Conservation (phyloP, 192 early-diverging fungal genomes). For the Coemansia sp. region DNA sequence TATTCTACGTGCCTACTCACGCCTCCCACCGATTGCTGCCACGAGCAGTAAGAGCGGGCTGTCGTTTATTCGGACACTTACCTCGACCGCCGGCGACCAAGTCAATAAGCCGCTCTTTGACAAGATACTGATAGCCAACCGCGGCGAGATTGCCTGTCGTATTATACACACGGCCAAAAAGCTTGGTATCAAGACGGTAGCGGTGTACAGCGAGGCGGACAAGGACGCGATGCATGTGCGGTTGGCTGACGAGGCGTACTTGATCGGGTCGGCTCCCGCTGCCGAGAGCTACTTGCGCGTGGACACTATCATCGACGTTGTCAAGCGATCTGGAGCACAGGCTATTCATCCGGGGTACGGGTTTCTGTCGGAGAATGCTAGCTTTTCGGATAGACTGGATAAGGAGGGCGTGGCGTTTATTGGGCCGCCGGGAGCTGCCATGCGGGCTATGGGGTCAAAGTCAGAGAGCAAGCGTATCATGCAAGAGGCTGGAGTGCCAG, state of each 20-base stretch:
- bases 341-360: constrained; percentile 97
- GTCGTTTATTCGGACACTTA: neutral
- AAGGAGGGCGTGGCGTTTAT: constrained; percentile 70
- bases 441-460: constrained; percentile 79
- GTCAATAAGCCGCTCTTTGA: constrained; percentile 56
- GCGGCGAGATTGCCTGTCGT: constrained; percentile 93
- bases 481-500: constrained; percentile 66
- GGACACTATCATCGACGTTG: constrained; percentile 74
- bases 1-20: neutral
- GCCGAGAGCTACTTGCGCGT: constrained; percentile 80
- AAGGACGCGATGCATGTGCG: constrained; percentile 81
- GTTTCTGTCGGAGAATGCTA: constrained; percentile 85
- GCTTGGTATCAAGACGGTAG: constrained; percentile 94
- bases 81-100: neutral
- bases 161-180: constrained; percentile 89
- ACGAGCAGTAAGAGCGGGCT: neutral
- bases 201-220: constrained; percentile 92
- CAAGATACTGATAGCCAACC: constrained; percentile 94
- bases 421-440: constrained; percentile 65
- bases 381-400: constrained; percentile 77
- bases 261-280: constrained; percentile 77
- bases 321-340: constrained; percentile 74
- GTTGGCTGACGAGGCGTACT: constrained; percentile 84
- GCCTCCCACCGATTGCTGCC: neutral
- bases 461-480: constrained; percentile 76